Evolutionary conservation across 768 basidiomycete genomes (phyloP).

Genomic region (Agrocybe chaxingu): DNA sequence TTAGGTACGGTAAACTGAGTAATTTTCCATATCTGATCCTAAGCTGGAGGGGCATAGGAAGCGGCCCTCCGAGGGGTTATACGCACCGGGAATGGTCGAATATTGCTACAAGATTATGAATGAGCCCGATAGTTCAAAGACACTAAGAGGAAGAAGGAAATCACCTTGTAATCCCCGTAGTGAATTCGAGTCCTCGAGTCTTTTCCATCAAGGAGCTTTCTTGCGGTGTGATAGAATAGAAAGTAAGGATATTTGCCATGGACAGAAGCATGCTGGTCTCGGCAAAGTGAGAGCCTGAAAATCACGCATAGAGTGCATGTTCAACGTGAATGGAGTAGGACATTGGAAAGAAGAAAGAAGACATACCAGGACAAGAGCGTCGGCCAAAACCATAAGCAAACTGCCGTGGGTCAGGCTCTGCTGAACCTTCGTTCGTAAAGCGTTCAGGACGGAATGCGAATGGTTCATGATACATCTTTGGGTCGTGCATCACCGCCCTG

Average conservation of each 20-base stretch:
- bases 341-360: background rate
- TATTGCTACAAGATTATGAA: constrained; percentile 5
- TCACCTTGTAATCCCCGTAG: constrained; percentile 1
- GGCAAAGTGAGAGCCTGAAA: constrained; percentile 15
- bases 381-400: constrained; percentile 21
- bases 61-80: constrained; percentile 1
- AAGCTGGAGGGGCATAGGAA: no score
- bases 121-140: background rate
- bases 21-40: no score
- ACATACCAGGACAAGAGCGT: constrained; percentile 18
- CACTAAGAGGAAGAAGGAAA: background rate
- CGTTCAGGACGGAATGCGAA: no score
- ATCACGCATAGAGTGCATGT: background rate
- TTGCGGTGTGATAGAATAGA: constrained; percentile 10
- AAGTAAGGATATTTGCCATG: constrained; percentile 13
- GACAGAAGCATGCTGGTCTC: constrained; percentile 16
- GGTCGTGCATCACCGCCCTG: no score
- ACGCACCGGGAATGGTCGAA: constrained; percentile 14
- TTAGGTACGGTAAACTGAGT: no score
- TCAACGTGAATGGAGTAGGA: no score
- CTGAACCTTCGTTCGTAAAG: background rate
- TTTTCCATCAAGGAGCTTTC: background rate
- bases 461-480: no score
- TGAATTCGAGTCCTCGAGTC: background rate
- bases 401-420: constrained; percentile 16